Evolutionary conservation across 2,329 filamentous ascomycete genomes (phyloP).

Genomic region (Exophiala oligosperma): DNA sequence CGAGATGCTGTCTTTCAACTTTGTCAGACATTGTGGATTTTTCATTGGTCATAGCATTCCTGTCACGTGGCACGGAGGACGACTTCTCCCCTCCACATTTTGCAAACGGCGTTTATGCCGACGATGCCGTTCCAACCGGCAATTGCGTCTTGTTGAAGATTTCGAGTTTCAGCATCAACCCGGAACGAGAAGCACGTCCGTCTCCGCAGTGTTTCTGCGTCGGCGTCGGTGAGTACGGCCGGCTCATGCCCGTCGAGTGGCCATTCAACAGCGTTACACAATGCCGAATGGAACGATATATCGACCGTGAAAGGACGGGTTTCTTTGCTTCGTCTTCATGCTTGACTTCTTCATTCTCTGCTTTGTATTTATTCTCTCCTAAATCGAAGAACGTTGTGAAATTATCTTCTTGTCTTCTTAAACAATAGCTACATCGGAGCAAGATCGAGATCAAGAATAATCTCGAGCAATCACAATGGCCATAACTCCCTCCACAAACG

Average conservation of each 20-base stretch:
- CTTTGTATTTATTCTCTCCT: too few species aligned
- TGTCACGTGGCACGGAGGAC: not conserved
- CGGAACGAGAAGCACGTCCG: not conserved
- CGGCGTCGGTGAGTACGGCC: not conserved
- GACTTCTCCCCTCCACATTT: not conserved
- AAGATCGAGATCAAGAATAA: not conserved
- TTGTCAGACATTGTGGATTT: not conserved
- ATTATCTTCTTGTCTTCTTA: not conserved
- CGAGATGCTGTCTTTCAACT: too few species aligned
- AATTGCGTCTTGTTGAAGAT: not conserved
- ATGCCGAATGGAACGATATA: not conserved
- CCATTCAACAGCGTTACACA: not conserved
- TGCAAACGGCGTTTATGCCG: not conserved
- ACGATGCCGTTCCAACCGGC: not conserved
- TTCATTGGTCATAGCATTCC: not conserved
- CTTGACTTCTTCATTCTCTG: not conserved
- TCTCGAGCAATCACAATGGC: constrained; percentile 1
- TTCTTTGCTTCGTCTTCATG: not conserved
- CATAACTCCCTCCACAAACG: constrained; percentile 29
- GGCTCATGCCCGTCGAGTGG: not conserved
- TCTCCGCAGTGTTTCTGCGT: not conserved
- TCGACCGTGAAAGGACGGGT: too few species aligned
- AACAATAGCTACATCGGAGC: not conserved
- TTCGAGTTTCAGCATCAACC: not conserved
- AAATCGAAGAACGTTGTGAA: too few species aligned